These are phyloP conservation scores for Penicillium coprophilum DNA, from an alignment of 495 filamentous ascomycete species.

Conservation along the genomic window DNA sequence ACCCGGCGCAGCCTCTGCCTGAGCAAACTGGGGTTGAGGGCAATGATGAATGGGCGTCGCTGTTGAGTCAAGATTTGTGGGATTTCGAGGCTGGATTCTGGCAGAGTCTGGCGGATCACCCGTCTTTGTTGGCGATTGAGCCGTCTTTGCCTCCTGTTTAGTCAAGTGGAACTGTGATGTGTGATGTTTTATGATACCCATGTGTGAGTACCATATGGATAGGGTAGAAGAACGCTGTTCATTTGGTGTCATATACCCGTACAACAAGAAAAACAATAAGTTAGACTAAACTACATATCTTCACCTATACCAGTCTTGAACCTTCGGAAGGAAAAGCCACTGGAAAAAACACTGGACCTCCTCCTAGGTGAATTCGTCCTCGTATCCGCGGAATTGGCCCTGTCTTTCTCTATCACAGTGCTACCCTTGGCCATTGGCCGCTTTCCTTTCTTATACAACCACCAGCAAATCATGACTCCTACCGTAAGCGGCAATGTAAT, in stretches of 20 bases:
- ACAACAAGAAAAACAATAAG: too few relatives aligned
- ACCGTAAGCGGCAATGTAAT: too few relatives aligned
- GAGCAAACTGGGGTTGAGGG: slow-evolving; percentile 17
- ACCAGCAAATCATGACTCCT: too few relatives aligned
- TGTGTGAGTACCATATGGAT: not conserved
- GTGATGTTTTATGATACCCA: slow-evolving; percentile 9
- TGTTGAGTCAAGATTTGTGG: slow-evolving; percentile 35
- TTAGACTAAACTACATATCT: too few relatives aligned
- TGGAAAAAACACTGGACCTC: too few relatives aligned
- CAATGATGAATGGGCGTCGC: slow-evolving; percentile 29
- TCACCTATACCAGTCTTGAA: too few relatives aligned
- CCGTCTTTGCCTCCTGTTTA: slow-evolving; percentile 20
- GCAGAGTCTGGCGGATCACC: slow-evolving; percentile 36
- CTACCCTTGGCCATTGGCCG: too few relatives aligned
- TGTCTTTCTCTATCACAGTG: too few relatives aligned
- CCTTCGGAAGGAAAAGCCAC: too few relatives aligned
- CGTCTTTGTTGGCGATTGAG: slow-evolving; percentile 30
- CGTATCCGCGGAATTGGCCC: too few relatives aligned
- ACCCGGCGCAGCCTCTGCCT: slow-evolving; percentile 8
- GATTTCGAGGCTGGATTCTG: slow-evolving; percentile 37
- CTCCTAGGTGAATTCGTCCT: too few relatives aligned
- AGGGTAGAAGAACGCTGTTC: not conserved
- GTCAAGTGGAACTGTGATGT: not conserved
- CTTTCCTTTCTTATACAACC: too few relatives aligned
- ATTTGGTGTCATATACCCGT: not conserved